A percentile compares a stretch with the other conserved stretches of the same genome.
These are phyloP conservation scores for Auriculariales sp. DNA, from an alignment of 768 basidiomycete genomes.

Conservation along the genomic window DNA sequence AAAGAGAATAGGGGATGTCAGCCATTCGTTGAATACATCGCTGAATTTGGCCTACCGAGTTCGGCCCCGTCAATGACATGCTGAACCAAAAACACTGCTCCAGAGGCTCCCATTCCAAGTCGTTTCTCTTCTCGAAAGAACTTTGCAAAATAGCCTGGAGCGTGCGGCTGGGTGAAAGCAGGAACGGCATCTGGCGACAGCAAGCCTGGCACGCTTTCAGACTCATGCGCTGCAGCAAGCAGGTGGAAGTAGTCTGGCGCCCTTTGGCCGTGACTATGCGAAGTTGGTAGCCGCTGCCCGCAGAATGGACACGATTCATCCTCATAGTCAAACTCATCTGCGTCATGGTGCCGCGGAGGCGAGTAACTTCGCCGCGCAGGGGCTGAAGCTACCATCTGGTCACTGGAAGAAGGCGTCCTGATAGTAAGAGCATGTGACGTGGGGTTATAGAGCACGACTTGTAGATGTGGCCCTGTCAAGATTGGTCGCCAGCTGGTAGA, in stretches of 20 bases:
- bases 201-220: slow-evolving; percentile 34
- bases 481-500: too few species aligned
- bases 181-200: slow-evolving; percentile 20
- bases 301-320: slow-evolving; percentile 68
- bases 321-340: too few species aligned
- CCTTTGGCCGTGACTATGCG: slow-evolving; percentile 25
- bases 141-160: slow-evolving; percentile 82
- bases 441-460: slow-evolving; percentile 79
- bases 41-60: slow-evolving; percentile 37
- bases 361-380: slow-evolving; percentile 8
- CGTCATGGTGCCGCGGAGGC: too few species aligned
- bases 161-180: slow-evolving; percentile 63
- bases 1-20: slow-evolving; percentile 1
- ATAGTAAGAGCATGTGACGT: slow-evolving; percentile 72
- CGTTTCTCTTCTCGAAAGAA: slow-evolving; percentile 86
- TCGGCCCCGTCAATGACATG: slow-evolving; percentile 81
- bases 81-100: slow-evolving; percentile 79
- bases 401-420: slow-evolving; percentile 13
- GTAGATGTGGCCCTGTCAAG: slow-evolving; percentile 67
- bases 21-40: not conserved
- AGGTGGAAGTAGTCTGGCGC: slow-evolving; percentile 73
- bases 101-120: slow-evolving; percentile 91
- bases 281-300: slow-evolving; percentile 40
- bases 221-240: slow-evolving; percentile 58
- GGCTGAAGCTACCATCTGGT: slow-evolving; percentile 4